Percentiles rank a stretch among this genome's conserved stretches.
These are phyloP conservation scores for Rubia tinctorum DNA, from an alignment of 305 asterid species.

Conservation along the genomic window DNA sequence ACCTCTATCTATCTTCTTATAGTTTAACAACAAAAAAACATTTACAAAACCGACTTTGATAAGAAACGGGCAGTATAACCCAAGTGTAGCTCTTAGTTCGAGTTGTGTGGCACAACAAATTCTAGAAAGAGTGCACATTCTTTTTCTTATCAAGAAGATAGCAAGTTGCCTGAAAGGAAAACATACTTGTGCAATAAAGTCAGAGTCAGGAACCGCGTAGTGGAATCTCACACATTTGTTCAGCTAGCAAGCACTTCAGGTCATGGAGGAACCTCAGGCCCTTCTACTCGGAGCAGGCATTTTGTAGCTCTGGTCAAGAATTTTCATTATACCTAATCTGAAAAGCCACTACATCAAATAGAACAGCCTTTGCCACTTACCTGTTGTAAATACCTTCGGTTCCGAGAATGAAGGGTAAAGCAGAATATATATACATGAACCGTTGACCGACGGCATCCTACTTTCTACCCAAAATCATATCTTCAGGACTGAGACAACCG, in stretches of 20 bases:
- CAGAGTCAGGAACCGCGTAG: too few relatives aligned
- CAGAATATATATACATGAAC: not conserved
- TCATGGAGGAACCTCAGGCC: too few relatives aligned
- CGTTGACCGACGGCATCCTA: not conserved
- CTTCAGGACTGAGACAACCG: constrained; percentile 5
- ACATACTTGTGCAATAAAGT: too few relatives aligned
- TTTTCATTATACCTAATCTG: not conserved
- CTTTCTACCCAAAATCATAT: not conserved
- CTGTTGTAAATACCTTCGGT: not conserved
- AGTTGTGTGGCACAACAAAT: not conserved
- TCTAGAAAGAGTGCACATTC: not conserved
- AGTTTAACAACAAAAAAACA: too few relatives aligned
- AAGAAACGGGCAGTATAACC: too few relatives aligned
- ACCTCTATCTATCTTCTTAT: too few relatives aligned
- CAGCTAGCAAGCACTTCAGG: not conserved
- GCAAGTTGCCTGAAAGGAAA: too few relatives aligned
- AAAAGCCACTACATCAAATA: not conserved
- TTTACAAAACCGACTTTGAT: too few relatives aligned
- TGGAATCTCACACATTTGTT: not conserved
- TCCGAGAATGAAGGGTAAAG: not conserved
- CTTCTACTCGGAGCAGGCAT: not conserved
- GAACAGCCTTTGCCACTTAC: not conserved
- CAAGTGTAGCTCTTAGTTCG: not conserved
- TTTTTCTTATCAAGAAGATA: not conserved
- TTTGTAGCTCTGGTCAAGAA: not conserved